phyloP scores from a whole-genome alignment of 805 yeast species.

The Starmerella ratchasimensis region DNA sequence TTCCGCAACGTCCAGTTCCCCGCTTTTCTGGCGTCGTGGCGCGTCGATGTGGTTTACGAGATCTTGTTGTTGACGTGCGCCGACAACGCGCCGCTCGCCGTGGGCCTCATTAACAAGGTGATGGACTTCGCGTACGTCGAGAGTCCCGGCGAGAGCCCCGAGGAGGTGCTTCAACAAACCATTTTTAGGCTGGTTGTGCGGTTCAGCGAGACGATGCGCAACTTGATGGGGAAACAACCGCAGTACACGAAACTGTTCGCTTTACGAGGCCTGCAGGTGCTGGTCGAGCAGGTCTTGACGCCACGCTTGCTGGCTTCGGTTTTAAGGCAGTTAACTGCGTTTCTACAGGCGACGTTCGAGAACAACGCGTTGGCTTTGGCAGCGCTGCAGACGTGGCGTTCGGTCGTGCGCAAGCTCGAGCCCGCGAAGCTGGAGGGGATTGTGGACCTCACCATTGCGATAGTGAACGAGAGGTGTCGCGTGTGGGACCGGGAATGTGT shows the following conservation, averaged over 20 bases:
- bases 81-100: slow-evolving; percentile 7
- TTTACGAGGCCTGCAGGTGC: slow-evolving; percentile 56
- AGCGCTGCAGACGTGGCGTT: slow-evolving; percentile 56
- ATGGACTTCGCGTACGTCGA: slow-evolving; percentile 6
- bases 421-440: slow-evolving; percentile 36
- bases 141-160: neutral
- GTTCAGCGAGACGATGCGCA: slow-evolving; percentile 68
- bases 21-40: slow-evolving; percentile 9
- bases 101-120: slow-evolving; percentile 7
- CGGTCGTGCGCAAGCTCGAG: slow-evolving; percentile 43
- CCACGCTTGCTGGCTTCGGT: slow-evolving; percentile 13
- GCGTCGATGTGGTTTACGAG: slow-evolving; percentile 15
- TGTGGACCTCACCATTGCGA: slow-evolving; percentile 59
- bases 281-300: slow-evolving; percentile 29
- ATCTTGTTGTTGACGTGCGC: slow-evolving; percentile 12
- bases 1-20: slow-evolving; percentile 8
- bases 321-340: slow-evolving; percentile 55
- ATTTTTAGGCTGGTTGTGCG: slow-evolving; percentile 34
- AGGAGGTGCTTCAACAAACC: slow-evolving; percentile 12
- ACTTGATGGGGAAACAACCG: slow-evolving; percentile 56
- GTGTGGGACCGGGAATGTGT: slow-evolving; percentile 38
- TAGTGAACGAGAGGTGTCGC: slow-evolving; percentile 39
- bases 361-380: slow-evolving; percentile 43
- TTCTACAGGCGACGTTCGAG: slow-evolving; percentile 67
- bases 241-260: slow-evolving; percentile 43